phyloP scores from a whole-genome alignment of 768 basidiomycete genomes.

The Phylloporus sp. region DNA sequence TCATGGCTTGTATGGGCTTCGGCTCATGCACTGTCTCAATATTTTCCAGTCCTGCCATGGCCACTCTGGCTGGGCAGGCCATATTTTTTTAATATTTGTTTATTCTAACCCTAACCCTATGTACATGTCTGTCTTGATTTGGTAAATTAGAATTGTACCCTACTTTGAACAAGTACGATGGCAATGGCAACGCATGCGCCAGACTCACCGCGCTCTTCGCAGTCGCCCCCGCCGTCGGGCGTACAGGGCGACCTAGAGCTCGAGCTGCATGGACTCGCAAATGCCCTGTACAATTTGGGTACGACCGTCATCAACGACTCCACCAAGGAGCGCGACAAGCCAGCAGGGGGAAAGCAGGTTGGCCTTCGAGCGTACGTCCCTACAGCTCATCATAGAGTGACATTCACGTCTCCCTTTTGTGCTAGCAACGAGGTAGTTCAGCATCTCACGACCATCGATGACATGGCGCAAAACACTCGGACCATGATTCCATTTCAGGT shows the following conservation, averaged over 20 bases:
- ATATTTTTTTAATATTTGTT: constrained; percentile 11
- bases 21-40: constrained; percentile 77
- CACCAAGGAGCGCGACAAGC: constrained; percentile 73
- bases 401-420: neutral
- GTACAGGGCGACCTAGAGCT: constrained; percentile 71
- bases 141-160: neutral
- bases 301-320: constrained; percentile 82
- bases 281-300: constrained; percentile 75
- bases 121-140: constrained; percentile 5
- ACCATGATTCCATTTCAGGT: constrained; percentile 76
- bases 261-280: constrained; percentile 72
- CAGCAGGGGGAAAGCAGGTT: constrained; percentile 69
- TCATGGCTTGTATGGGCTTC: constrained; percentile 54
- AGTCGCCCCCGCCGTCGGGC: constrained; percentile 68
- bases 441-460: constrained; percentile 64
- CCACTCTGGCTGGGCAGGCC: constrained; percentile 43
- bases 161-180: neutral
- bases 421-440: constrained; percentile 69
- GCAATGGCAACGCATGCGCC: constrained; percentile 19
- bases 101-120: constrained; percentile 32
- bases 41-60: constrained; percentile 71
- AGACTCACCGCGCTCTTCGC: constrained; percentile 64
- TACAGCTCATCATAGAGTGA: neutral
- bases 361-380: constrained; percentile 65
- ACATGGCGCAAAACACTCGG: constrained; percentile 56